Conservation (phyloP, 1,284 basidiomycete genomes). For the Albatrellus sp. region DNA sequence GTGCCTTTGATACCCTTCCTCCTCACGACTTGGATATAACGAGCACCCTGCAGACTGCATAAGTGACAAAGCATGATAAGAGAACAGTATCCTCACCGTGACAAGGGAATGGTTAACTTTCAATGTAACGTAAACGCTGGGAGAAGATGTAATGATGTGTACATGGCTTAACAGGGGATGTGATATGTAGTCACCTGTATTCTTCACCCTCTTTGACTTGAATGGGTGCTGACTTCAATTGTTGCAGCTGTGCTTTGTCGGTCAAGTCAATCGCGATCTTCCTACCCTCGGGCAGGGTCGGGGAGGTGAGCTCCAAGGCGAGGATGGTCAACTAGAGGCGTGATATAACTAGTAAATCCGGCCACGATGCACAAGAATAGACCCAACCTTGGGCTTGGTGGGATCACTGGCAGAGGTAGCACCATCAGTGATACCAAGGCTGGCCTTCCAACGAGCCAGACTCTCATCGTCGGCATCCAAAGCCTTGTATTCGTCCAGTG, state of each 20-base stretch:
- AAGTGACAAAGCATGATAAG: neutral
- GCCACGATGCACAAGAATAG: neutral
- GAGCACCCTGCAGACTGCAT: conserved; percentile 43
- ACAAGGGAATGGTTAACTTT: conserved; percentile 78
- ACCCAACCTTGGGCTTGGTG: conserved; percentile 49
- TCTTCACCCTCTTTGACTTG: conserved; percentile 77
- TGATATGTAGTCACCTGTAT: conserved; percentile 46
- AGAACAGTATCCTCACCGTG: conserved; percentile 36
- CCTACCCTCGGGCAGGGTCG: conserved; percentile 53
- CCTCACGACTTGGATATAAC: conserved; percentile 81
- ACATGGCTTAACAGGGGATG: conserved; percentile 1
- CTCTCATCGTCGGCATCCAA: conserved; percentile 82
- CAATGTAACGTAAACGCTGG: conserved; percentile 68
- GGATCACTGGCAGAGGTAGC: conserved; percentile 20
- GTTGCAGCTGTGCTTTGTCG: conserved; percentile 30
- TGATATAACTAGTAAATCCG: neutral
- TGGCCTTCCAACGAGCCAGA: conserved; percentile 82
- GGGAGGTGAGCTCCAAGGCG: conserved; percentile 57
- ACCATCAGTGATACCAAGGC: conserved; percentile 64
- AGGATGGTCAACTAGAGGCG: conserved; percentile 50
- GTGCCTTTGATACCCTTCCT: conserved; percentile 57
- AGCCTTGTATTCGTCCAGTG: conserved; percentile 57
- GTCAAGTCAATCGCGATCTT: conserved; percentile 45
- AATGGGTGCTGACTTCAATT: conserved; percentile 60
- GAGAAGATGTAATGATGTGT: conserved; percentile 7